phyloP scores from a whole-genome alignment of 2,329 filamentous ascomycete species.

The Nemania diffusa region DNA sequence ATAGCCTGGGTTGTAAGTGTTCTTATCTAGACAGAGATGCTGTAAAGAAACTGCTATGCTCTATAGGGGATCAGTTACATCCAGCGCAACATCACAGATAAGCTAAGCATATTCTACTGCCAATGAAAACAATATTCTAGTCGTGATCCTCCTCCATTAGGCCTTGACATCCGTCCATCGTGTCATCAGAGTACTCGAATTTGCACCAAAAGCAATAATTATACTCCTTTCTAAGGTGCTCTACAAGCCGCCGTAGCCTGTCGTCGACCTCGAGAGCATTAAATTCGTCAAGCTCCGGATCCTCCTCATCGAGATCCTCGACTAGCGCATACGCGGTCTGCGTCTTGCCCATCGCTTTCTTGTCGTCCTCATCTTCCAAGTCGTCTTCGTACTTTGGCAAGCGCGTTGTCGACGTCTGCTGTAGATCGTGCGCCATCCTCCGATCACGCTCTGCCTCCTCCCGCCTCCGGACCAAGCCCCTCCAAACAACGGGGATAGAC shows the following conservation, averaged over 20 bases:
- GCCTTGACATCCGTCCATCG: constrained; percentile 91
- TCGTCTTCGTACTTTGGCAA: constrained; percentile 75
- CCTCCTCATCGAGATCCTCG: constrained; percentile 79
- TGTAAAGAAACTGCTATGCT: background rate
- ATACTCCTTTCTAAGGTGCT: constrained; percentile 75
- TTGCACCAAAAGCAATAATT: constrained; percentile 98
- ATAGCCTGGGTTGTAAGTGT: background rate
- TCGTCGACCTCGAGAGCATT: constrained; percentile 74
- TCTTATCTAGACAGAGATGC: background rate
- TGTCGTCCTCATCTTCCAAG: constrained; percentile 78
- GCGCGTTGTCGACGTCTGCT: constrained; percentile 69
- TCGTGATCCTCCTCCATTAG: constrained; percentile 84
- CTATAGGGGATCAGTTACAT: background rate
- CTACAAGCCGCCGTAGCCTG: constrained; percentile 72
- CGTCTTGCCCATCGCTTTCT: constrained; percentile 71
- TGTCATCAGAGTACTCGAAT: constrained; percentile 75
- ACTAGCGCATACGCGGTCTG: constrained; percentile 66
- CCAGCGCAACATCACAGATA: background rate
- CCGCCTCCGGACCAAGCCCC: constrained; percentile 76
- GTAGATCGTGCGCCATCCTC: constrained; percentile 71
- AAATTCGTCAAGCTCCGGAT: constrained; percentile 83
- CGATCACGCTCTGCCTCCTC: constrained; percentile 76
- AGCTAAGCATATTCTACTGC: background rate
- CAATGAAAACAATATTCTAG: constrained; percentile 41
- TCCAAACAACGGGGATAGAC: constrained; percentile 81